Evolutionary conservation across 352 stramenopile species (phyloP).

Genomic region (Phytophthora sp.): DNA sequence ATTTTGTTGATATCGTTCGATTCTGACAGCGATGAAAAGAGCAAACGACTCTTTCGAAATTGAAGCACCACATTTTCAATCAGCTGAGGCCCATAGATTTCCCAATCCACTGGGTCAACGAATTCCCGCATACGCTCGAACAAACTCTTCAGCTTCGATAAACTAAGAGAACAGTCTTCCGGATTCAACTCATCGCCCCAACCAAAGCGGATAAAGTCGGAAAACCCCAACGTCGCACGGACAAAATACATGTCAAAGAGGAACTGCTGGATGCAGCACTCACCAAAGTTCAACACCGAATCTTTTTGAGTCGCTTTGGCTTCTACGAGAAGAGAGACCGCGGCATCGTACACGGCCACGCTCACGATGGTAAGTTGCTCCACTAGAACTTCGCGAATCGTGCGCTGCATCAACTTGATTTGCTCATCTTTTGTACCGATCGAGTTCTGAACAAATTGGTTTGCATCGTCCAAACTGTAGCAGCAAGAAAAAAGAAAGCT

Average conservation of each 20-base stretch:
- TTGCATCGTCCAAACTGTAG: slow-evolving; percentile 83
- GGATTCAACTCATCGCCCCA: slow-evolving; percentile 84
- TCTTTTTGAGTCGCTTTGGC: slow-evolving; percentile 56
- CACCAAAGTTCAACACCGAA: slow-evolving; percentile 78
- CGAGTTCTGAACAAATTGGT: slow-evolving; percentile 59
- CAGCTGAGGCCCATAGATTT: slow-evolving; percentile 87
- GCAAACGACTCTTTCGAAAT: slow-evolving; percentile 83
- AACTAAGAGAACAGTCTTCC: slow-evolving; percentile 54
- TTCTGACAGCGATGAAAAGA: slow-evolving; percentile 87
- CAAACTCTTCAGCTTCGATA: slow-evolving; percentile 63
- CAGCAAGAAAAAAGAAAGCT: slow-evolving; percentile 88
- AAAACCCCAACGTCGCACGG: slow-evolving; percentile 81
- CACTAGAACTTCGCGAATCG: slow-evolving; percentile 72
- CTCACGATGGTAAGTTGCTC: slow-evolving; percentile 83
- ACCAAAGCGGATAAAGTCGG: slow-evolving; percentile 87
- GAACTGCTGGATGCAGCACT: slow-evolving; percentile 87
- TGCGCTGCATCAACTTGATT: slow-evolving; percentile 62
- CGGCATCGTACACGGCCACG: slow-evolving; percentile 72
- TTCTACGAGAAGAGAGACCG: slow-evolving; percentile 62
- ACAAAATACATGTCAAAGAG: slow-evolving; percentile 93
- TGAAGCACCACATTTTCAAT: slow-evolving; percentile 88
- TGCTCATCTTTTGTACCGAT: slow-evolving; percentile 50
- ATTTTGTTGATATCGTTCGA: slow-evolving; percentile 88
- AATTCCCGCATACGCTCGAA: slow-evolving; percentile 86
- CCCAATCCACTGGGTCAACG: slow-evolving; percentile 88